Conservation (phyloP, 306 rosid genomes). For the Glycine tomentella region DNA sequence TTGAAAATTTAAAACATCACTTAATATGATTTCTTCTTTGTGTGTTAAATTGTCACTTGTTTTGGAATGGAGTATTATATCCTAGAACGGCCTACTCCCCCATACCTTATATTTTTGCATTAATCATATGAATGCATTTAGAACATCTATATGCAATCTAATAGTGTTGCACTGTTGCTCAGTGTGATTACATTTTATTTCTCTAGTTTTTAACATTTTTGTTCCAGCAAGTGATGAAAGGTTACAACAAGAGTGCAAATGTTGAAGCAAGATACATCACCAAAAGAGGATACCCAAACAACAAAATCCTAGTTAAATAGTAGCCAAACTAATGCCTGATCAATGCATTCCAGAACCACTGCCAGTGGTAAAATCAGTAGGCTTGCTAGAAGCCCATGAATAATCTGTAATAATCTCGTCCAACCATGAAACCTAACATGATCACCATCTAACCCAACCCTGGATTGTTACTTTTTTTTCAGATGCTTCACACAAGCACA, state of each 20-base stretch:
- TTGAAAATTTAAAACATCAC: no score
- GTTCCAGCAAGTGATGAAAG: conserved; percentile 9
- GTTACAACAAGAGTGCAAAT: neutral
- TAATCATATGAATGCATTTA: neutral
- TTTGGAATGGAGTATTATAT: no score
- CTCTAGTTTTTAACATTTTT: conserved; percentile 11
- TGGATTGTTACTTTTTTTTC: neutral
- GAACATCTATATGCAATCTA: neutral
- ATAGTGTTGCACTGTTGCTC: neutral
- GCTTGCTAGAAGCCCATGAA: neutral
- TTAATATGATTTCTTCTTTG: no score
- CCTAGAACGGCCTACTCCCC: no score
- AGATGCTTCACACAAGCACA: conserved; percentile 27
- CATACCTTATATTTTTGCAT: neutral
- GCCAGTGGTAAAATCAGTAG: neutral
- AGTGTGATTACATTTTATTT: neutral
- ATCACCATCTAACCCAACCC: conserved; percentile 23
- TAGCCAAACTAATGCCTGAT: conserved; percentile 27
- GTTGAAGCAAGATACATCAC: conserved; percentile 6
- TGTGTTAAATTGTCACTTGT: no score
- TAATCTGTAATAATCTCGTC: conserved; percentile 14
- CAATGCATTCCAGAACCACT: conserved; percentile 4
- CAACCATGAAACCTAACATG: conserved; percentile 20
- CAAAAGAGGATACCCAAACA: neutral
- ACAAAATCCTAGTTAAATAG: conserved; percentile 17